Base-by-base conservation (phyloP, 169 alveolate species). In the Plasmodium chabaudi region DNA sequence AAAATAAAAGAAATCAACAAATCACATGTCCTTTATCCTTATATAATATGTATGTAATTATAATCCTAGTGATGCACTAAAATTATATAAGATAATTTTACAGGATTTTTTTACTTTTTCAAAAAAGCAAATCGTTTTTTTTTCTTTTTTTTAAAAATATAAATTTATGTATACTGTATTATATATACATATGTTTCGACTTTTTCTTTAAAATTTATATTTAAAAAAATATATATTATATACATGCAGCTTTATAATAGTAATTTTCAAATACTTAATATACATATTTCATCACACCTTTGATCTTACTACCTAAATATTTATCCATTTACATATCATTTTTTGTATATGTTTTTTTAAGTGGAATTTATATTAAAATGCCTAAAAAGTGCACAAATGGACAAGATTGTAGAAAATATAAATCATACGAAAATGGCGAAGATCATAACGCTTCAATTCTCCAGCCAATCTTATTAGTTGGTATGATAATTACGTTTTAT, bases 311-410 rank as follows among this genome's bases (percentile, higher is more conserved):
- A 51, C 59, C 59, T 13, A 51, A 51, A 51, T 12, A 51, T 51
- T 51, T 51, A 51, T 51, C 19, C n/a, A 13, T 51, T 51, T 55
- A 55, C 21, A 19, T 44, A 39, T 19, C 25, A 42, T 34, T 15
- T 17, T 21, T 53, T 67, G 19, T 74, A 74, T 74, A 74, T 74
- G 88, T 60, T 74, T 70, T 70, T 70, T 60, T 21, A 60, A 74
- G 73, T 34, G 67, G 60, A 74, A 42, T 19, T 60, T 61, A 27
- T 44, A 74, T 60, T 74, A 74, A 74, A 74, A 74, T 74, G 88
- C 88, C 88, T 74, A 74, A 73, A 55, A 74, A 72, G 73, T 74
- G 88, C 56, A 74, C 60, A 74, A 74, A 74, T 74, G 88, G 88
- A 73, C 72, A 74, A 64, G 88, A 74, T 46, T 74, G 88, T 74